Conservation (phyloP, 2,329 filamentous ascomycete species). For the Myriosclerotinia scirpicola region DNA sequence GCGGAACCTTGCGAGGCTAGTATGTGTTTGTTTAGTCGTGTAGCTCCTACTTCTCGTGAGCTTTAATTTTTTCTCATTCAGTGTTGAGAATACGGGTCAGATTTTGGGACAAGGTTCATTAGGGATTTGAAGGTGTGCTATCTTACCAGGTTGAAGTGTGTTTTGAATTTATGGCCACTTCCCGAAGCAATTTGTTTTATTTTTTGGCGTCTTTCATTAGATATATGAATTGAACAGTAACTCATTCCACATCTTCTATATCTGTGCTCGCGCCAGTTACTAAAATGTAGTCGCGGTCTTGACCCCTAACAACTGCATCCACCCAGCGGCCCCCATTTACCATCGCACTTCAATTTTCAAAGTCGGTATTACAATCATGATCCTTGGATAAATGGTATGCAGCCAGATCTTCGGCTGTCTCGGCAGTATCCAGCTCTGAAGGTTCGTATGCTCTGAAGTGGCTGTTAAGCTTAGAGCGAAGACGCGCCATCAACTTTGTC, state of each 20-base stretch:
- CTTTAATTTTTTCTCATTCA: not conserved
- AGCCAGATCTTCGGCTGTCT: too few species aligned
- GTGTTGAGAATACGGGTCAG: too few species aligned
- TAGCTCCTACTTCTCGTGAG: slow-evolving; percentile 15
- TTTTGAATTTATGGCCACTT: not conserved
- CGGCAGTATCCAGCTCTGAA: too few species aligned
- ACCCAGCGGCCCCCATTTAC: too few species aligned
- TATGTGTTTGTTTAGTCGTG: slow-evolving; percentile 17
- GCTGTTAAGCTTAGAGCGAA: too few species aligned
- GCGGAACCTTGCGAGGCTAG: not conserved
- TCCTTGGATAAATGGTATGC: too few species aligned
- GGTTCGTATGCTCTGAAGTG: too few species aligned
- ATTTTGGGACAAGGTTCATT: too few species aligned
- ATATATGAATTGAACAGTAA: not conserved
- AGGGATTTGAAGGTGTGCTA: too few species aligned
- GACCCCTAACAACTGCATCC: not conserved
- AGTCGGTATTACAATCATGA: too few species aligned
- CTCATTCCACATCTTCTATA: not conserved
- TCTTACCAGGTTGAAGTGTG: not conserved
- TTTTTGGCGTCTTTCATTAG: not conserved
- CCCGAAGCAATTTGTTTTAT: accelerated
- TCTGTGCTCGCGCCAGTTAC: not conserved
- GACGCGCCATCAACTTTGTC: too few species aligned
- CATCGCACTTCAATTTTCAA: too few species aligned
- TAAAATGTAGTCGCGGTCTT: not conserved